Evolutionary conservation across 1,139 yeast species (phyloP).

Genomic region (Kodamaea plutei): DNA sequence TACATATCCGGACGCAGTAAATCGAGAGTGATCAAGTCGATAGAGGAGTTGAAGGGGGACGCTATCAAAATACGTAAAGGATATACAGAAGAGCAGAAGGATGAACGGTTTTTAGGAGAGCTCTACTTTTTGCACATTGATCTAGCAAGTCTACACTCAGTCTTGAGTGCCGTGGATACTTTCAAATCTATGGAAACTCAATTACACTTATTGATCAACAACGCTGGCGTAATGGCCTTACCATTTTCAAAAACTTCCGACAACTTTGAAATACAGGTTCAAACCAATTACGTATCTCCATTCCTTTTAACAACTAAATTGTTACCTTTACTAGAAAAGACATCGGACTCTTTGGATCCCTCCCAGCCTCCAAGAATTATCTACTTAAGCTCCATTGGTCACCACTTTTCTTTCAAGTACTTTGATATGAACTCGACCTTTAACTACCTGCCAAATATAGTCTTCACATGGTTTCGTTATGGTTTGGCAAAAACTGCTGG

Average conservation of each 20-base stretch:
- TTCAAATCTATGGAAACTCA: slow-evolving; percentile 47
- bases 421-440: slow-evolving; percentile 51
- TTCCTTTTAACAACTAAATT: slow-evolving; percentile 64
- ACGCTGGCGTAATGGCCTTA: slow-evolving; percentile 80
- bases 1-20: slow-evolving; percentile 42
- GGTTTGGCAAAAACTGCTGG: slow-evolving; percentile 79
- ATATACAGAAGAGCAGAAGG: slow-evolving; percentile 8
- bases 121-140: slow-evolving; percentile 60
- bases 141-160: slow-evolving; percentile 53
- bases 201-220: slow-evolving; percentile 64
- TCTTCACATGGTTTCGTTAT: slow-evolving; percentile 77
- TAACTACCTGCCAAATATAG: slow-evolving; percentile 56
- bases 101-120: slow-evolving; percentile 46
- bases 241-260: slow-evolving; percentile 65
- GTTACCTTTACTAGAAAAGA: slow-evolving; percentile 48
- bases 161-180: slow-evolving; percentile 50
- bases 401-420: slow-evolving; percentile 49
- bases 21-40: slow-evolving; percentile 32
- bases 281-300: slow-evolving; percentile 76
- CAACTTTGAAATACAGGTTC: slow-evolving; percentile 75
- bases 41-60: slow-evolving; percentile 28
- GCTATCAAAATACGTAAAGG: slow-evolving; percentile 8
- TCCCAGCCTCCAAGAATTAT: slow-evolving; percentile 54
- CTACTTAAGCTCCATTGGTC: slow-evolving; percentile 68
- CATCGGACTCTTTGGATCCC: slow-evolving; percentile 23